These are phyloP conservation scores for Lablab purpureus DNA, from an alignment of 306 rosid genomes.

Conservation along the genomic window DNA sequence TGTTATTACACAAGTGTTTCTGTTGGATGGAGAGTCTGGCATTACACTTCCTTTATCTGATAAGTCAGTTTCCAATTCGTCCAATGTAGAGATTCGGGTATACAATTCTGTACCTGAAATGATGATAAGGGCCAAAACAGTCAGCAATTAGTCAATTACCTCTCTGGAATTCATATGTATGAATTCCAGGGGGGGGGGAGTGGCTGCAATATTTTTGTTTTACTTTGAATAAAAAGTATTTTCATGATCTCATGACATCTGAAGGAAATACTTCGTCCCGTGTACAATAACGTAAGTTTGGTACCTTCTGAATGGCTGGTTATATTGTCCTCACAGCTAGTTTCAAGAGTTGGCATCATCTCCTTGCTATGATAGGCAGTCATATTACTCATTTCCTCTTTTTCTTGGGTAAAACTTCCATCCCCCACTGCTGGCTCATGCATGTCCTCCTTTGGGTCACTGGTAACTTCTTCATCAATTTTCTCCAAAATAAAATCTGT, in stretches of 20 bases:
- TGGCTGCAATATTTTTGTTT: conserved; percentile 16
- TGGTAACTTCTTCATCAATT: conserved; percentile 39
- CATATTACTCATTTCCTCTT: conserved; percentile 41
- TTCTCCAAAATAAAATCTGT: conserved; percentile 31
- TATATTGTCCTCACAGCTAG: conserved; percentile 39
- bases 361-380: conserved; percentile 43
- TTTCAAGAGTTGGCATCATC: conserved; percentile 46
- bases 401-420: conserved; percentile 43
- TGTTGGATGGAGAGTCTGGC: conserved; percentile 27
- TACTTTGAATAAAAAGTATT: background rate
- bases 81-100: conserved; percentile 23
- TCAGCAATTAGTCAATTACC: background rate
- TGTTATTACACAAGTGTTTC: conserved; percentile 23
- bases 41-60: conserved; percentile 29
- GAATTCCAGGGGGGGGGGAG: too few species aligned
- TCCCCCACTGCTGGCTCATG: conserved; percentile 43
- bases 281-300: conserved; percentile 15
- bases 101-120: conserved; percentile 49
- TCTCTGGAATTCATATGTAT: conserved; percentile 23
- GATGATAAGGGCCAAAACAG: conserved; percentile 31
- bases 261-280: conserved; percentile 14
- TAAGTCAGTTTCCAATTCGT: conserved; percentile 43
- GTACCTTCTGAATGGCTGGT: conserved; percentile 67
- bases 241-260: conserved; percentile 23
- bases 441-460: conserved; percentile 41